phyloP scores from a whole-genome alignment of 805 yeast species.

The Barnettozyma salicaria region DNA sequence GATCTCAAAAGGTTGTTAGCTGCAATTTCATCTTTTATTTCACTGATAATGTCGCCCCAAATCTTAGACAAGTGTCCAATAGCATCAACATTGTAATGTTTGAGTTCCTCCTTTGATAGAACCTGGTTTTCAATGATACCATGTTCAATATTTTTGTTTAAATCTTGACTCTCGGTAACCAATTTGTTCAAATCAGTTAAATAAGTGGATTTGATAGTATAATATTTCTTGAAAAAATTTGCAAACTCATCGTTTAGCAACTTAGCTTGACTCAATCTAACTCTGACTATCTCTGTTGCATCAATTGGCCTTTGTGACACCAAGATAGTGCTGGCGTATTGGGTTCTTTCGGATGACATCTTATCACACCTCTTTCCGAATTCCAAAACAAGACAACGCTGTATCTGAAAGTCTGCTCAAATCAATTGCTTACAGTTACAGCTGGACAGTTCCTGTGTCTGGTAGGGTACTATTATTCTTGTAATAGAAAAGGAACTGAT shows the following conservation, averaged over 20 bases:
- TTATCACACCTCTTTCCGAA: too few relatives aligned
- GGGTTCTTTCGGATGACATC: constrained; percentile 26
- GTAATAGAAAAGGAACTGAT: too few relatives aligned
- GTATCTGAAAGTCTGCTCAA: too few relatives aligned
- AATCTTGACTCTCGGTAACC: constrained; percentile 24
- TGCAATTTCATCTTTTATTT: constrained; percentile 40
- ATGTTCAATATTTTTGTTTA: constrained; percentile 29
- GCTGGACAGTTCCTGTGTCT: too few relatives aligned
- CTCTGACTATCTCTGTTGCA: constrained; percentile 53
- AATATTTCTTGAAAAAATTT: constrained; percentile 46
- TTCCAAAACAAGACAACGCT: too few relatives aligned
- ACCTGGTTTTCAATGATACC: constrained; percentile 35
- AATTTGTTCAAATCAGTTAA: constrained; percentile 18
- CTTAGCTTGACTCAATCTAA: constrained; percentile 51
- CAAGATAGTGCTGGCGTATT: constrained; percentile 36
- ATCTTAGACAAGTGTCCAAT: constrained; percentile 39
- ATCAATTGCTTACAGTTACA: too few relatives aligned
- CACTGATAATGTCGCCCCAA: constrained; percentile 40
- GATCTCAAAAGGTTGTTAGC: constrained; percentile 44
- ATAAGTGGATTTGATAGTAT: constrained; percentile 22
- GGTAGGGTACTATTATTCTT: too few relatives aligned
- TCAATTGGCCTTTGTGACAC: constrained; percentile 47
- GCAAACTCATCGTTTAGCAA: constrained; percentile 55
- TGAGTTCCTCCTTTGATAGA: constrained; percentile 38
- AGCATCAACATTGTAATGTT: constrained; percentile 43